Evolutionary conservation across 768 basidiomycete genomes (phyloP).

Genomic region (Trametes maxima): DNA sequence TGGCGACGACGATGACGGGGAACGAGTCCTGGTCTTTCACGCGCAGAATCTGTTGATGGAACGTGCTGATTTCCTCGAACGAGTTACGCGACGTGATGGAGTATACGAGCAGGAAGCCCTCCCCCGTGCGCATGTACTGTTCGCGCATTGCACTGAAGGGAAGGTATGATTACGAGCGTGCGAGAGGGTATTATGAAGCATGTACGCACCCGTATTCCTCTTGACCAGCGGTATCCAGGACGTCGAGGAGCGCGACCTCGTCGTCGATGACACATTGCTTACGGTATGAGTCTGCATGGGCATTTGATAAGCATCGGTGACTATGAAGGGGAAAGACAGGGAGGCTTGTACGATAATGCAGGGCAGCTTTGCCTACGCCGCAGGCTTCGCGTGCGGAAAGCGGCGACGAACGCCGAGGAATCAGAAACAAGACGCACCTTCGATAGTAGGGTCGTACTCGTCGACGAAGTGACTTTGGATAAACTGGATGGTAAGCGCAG

Average conservation of each 20-base stretch:
- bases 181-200: not conserved
- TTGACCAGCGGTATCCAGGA: constrained; percentile 96
- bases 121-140: constrained; percentile 98
- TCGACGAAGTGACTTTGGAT: constrained; percentile 95
- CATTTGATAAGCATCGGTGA: not conserved
- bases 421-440: constrained; percentile 50
- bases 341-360: not conserved
- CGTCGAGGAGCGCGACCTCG: constrained; percentile 96
- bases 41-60: constrained; percentile 94
- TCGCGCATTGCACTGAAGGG: constrained; percentile 91
- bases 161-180: not conserved
- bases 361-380: not conserved
- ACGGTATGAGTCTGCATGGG: constrained; percentile 81
- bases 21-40: constrained; percentile 97
- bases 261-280: constrained; percentile 98
- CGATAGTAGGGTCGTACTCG: constrained; percentile 95
- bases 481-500: constrained; percentile 96
- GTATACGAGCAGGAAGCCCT: constrained; percentile 97
- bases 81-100: constrained; percentile 98
- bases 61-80: constrained; percentile 95
- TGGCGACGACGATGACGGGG: constrained; percentile 96
- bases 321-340: not conserved
- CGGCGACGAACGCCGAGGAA: not conserved
- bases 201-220: constrained; percentile 93
- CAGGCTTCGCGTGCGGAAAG: not conserved